Evolutionary conservation across 163 green algal species (phyloP).

Genomic region (Chlamydomonas reinhardtii): DNA sequence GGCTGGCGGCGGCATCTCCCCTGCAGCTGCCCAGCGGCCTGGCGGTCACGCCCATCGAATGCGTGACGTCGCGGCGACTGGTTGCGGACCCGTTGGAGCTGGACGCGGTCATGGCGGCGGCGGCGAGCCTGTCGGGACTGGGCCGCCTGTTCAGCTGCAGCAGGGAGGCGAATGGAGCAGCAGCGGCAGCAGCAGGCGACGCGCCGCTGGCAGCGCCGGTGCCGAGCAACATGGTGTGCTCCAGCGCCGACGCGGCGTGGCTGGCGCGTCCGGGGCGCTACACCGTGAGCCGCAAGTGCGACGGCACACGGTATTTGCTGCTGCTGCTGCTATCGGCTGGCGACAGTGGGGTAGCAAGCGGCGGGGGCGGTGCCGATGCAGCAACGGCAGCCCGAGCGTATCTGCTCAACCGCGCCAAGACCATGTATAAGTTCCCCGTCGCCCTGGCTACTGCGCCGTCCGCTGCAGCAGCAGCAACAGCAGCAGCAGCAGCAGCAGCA

Average conservation of each 20-base stretch:
- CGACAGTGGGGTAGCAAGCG: not conserved
- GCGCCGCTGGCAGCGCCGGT: not conserved
- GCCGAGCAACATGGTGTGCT: not conserved
- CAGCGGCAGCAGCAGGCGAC: too few species aligned
- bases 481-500: not conserved
- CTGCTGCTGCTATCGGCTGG: not conserved
- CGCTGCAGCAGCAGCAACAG: not conserved
- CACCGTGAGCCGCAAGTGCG: constrained; percentile 38
- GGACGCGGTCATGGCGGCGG: constrained; percentile 14
- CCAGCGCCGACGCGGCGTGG: constrained; percentile 13
- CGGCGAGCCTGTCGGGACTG: not conserved
- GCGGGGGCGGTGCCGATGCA: not conserved
- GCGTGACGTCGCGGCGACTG: constrained; percentile 37
- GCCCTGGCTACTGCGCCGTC: not conserved
- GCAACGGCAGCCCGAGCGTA: too few species aligned
- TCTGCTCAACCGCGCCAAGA: constrained; percentile 43
- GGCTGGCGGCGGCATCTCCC: not conserved
- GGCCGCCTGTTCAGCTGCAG: not conserved
- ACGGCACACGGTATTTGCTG: constrained; percentile 45
- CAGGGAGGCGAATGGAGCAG: not conserved
- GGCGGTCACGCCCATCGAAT: constrained; percentile 1
- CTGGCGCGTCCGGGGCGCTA: constrained; percentile 50
- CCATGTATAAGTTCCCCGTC: constrained; percentile 35
- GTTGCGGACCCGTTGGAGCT: constrained; percentile 24
- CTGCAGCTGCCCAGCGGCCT: not conserved